A percentile compares a stretch with the other conserved stretches of the same genome.
Conservation (phyloP, 2,329 filamentous ascomycete species). For the Hymenoscyphus linearis region DNA sequence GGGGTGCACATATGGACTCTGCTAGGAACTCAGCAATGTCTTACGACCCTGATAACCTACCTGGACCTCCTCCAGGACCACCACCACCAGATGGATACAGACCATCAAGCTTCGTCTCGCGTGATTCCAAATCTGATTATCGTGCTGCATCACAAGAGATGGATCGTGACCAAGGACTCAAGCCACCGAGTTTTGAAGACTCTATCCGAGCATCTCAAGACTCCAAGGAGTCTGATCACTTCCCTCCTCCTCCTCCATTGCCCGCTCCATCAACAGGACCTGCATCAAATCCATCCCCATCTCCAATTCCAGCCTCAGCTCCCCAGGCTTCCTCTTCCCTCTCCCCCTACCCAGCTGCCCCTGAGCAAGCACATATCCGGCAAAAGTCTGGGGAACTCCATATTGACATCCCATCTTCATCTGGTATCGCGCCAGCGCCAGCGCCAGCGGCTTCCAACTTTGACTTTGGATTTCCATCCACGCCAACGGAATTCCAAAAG, state of each 20-base stretch:
- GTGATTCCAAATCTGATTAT: constrained; percentile 14
- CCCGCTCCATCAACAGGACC: neutral
- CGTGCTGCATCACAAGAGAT: constrained; percentile 9
- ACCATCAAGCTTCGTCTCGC: constrained; percentile 20
- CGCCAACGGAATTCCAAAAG: constrained; percentile 84
- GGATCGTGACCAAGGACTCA: constrained; percentile 5
- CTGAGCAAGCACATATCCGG: constrained; percentile 21
- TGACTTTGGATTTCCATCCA: constrained; percentile 76
- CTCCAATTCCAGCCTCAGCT: constrained; percentile 13
- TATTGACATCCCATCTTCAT: constrained; percentile 21
- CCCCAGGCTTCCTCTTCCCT: constrained; percentile 5
- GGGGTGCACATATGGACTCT: constrained; percentile 21
- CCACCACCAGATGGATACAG: constrained; percentile 20
- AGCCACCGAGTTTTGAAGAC: constrained; percentile 7
- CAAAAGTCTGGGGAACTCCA: constrained; percentile 23
- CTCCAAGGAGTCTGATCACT: constrained; percentile 9
- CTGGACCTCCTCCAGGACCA: constrained; percentile 23
- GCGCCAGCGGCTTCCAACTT: constrained; percentile 41
- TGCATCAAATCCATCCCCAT: constrained; percentile 7
- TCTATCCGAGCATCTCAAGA: constrained; percentile 4
- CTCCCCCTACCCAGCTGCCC: constrained; percentile 8
- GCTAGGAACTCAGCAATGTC: constrained; percentile 19
- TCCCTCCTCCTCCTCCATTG: neutral
- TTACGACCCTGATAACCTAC: constrained; percentile 28
- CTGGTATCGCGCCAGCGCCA: constrained; percentile 2